Evolutionary conservation across 345 rosid species (phyloP).

Genomic region (Camelina laxa): DNA sequence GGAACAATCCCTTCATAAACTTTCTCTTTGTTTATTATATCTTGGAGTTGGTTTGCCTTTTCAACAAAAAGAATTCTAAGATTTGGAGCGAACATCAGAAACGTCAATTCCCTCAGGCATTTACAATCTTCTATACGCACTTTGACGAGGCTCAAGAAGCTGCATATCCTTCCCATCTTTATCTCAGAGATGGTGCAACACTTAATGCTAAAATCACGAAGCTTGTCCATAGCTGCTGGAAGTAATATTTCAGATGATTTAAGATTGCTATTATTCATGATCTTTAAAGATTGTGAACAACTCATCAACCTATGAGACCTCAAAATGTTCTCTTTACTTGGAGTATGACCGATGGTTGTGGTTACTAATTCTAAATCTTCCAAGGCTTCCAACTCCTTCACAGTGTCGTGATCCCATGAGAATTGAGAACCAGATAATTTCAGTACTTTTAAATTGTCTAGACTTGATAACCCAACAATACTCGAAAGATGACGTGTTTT

Average conservation of each 20-base stretch:
- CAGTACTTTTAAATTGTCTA: not conserved
- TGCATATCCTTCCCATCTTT: not conserved
- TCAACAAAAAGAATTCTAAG: not conserved
- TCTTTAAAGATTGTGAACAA: not conserved
- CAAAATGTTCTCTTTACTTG: not conserved
- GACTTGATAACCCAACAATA: slow-evolving; percentile 18
- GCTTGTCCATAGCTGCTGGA: not conserved
- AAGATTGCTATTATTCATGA: not conserved
- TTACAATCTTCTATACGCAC: accelerated
- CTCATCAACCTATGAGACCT: slow-evolving; percentile 9
- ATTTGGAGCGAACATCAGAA: slow-evolving; percentile 29
- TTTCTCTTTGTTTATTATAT: slow-evolving; percentile 34
- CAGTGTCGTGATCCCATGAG: not conserved
- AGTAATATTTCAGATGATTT: not conserved
- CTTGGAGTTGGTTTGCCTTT: too few relatives aligned
- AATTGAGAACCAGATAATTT: accelerated
- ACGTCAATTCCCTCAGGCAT: slow-evolving; percentile 17
- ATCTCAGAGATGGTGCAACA: slow-evolving; percentile 23
- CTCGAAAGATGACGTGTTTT: accelerated
- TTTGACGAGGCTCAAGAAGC: not conserved
- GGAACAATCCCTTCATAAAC: slow-evolving; percentile 12
- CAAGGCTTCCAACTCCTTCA: slow-evolving; percentile 17
- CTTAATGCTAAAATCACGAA: accelerated
- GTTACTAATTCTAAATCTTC: not conserved
- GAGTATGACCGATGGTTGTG: accelerated